These are phyloP conservation scores for Citrus reticulata DNA, from an alignment of 345 rosid species.

Conservation along the genomic window DNA sequence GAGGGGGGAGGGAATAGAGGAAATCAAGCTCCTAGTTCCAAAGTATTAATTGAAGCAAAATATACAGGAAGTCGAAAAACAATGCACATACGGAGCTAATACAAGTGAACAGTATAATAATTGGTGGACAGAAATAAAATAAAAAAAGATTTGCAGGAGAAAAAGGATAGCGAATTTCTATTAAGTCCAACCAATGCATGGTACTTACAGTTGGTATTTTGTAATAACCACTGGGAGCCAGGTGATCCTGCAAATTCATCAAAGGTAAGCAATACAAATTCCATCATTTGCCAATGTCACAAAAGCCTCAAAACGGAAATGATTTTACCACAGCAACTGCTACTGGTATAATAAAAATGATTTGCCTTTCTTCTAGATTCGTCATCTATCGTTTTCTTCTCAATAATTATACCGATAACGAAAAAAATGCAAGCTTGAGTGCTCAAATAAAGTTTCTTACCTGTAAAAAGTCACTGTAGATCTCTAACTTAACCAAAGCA, in stretches of 20 bases:
- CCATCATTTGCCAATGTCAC: not conserved
- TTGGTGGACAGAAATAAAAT: not conserved
- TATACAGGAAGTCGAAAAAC: not conserved
- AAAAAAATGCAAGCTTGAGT: not conserved
- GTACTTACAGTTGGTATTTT: conserved; percentile 81
- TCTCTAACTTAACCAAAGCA: conserved; percentile 49
- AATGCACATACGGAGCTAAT: not conserved
- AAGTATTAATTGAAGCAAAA: not conserved
- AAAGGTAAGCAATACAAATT: conserved; percentile 3
- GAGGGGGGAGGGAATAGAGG: no score
- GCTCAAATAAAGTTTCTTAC: conserved; percentile 25
- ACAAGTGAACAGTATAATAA: not conserved
- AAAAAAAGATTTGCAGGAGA: not conserved
- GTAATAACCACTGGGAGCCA: conserved; percentile 76
- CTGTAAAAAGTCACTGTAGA: conserved; percentile 73
- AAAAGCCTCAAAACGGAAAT: not conserved
- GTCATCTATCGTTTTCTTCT: not conserved
- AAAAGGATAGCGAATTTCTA: not conserved
- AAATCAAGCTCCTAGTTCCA: not conserved
- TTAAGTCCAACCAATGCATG: not conserved
- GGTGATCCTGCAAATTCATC: conserved; percentile 70
- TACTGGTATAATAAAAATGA: not conserved
- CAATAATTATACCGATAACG: not conserved
- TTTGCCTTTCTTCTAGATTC: not conserved
- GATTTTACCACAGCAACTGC: not conserved